Percentiles rank a stretch among this genome's conserved stretches.
phyloP scores from a whole-genome alignment of 73 alveolate species.

The Uronychia binucleata region DNA sequence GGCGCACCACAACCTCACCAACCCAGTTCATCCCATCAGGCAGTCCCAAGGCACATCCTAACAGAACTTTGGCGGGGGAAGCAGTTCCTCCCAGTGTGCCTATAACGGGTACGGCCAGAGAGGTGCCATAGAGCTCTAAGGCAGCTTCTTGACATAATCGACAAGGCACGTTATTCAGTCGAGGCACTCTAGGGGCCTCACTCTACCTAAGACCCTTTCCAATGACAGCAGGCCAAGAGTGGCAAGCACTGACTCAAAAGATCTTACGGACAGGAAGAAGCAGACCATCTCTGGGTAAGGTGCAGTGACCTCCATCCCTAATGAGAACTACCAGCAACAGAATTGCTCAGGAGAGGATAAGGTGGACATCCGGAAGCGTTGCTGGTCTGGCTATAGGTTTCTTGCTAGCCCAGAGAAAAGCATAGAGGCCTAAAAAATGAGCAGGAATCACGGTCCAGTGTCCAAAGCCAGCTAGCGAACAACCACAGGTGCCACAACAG shows the following conservation, averaged over 20 bases:
- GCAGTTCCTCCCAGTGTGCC: neutral
- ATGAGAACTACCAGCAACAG: too few species aligned
- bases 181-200: neutral
- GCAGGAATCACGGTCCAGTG: neutral
- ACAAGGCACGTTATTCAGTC: neutral
- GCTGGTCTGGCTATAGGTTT: neutral
- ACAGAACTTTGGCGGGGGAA: neutral
- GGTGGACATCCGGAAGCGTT: neutral
- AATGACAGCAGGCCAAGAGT: neutral
- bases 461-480: neutral
- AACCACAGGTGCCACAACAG: neutral
- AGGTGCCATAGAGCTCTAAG: neutral
- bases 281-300: too few species aligned
- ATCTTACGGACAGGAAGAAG: neutral
- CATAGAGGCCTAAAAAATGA: neutral
- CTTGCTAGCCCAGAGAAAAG: neutral
- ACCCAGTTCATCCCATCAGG: neutral
- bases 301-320: too few species aligned
- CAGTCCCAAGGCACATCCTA: neutral
- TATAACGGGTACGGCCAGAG: neutral
- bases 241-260: neutral
- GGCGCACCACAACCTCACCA: neutral
- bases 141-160: neutral
- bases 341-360: too few species aligned
- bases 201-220: neutral